A percentile compares a stretch with the other conserved stretches of the same genome.
These are phyloP conservation scores for Yarrowia sp. DNA, from an alignment of 805 yeast species.

Conservation along the genomic window DNA sequence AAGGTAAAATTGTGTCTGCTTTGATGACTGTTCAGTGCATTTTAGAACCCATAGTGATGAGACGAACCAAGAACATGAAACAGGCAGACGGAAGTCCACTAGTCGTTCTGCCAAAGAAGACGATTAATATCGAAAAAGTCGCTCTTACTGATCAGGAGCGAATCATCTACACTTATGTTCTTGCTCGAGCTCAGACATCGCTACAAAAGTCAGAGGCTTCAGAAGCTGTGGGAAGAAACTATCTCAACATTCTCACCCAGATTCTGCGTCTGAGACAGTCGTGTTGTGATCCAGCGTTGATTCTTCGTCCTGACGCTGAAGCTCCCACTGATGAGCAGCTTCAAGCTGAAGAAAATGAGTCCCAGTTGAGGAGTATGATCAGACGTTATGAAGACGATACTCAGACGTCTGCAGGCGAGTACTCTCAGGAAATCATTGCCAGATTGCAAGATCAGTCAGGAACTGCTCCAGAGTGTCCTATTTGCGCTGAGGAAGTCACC, in stretches of 20 bases:
- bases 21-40: conserved; percentile 84
- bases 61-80: conserved; percentile 87
- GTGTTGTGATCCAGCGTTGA: conserved; percentile 81
- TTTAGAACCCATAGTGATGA: conserved; percentile 77
- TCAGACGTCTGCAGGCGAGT: not conserved
- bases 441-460: conserved; percentile 45
- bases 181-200: conserved; percentile 64
- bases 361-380: conserved; percentile 5
- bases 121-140: conserved; percentile 70
- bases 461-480: conserved; percentile 74
- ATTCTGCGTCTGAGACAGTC: conserved; percentile 83
- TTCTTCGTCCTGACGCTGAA: conserved; percentile 52
- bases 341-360: conserved; percentile 38
- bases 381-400: conserved; percentile 2
- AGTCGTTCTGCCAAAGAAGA: conserved; percentile 78
- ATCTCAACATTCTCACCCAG: conserved; percentile 81
- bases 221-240: conserved; percentile 59
- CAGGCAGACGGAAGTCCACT: conserved; percentile 73
- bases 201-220: conserved; percentile 45
- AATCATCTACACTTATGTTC: conserved; percentile 70
- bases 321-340: conserved; percentile 41
- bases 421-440: conserved; percentile 5
- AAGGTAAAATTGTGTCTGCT: conserved; percentile 71
- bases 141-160: conserved; percentile 71
- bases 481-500: conserved; percentile 77